Base-by-base conservation (phyloP, 148 eudicot genomes). In the Chenopodium berlandieri region DNA sequence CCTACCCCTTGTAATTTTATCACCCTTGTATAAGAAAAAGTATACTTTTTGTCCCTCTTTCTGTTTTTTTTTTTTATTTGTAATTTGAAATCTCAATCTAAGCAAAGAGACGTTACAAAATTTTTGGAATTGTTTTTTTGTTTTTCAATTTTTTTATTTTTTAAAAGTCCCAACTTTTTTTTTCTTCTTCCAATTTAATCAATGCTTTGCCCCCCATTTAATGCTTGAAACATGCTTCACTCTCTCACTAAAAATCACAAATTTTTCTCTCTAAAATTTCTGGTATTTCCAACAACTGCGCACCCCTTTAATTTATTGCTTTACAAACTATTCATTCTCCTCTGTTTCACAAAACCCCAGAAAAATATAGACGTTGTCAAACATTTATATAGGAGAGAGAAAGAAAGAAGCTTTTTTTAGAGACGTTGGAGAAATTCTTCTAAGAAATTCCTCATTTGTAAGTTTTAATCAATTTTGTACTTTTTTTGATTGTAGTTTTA, bases 61-160 rank as follows among this genome's bases (percentile, higher is more conserved):
- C 23, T 74, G 56, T 87, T 83, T 70, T 75, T 34, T 70, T 75
- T 34, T 27, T 40, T 75, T 78, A 48, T 84, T 75, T 80, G 71
- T 52, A 91, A 89, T 89, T 91, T 91, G 91, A 89, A 89, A 75
- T 82, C 86, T 86, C 83, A 83, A 82, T 80, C 84, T 79, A 79
- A 65, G 78, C 71, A 91, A 85, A 89, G 93, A 91, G 93, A 88
- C 93, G 93, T 91, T 91, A 81, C 84, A 82, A 86, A 48, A 23
- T 75, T 82, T 80, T 88, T 85, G 78, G 78, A 74, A 75, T 86
- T 85, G 46, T 65, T 86, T 65, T 4, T 56, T 56, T 56, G 79
- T 60, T 78, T 83, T 63, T 80, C 23, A 58, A 78, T 81, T 80
- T 81, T 80, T 73, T 32, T 73, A 25, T 82, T 56, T 56, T 70